phyloP scores from a whole-genome alignment of 345 rosid species.

The Eucalyptus pauciflora region DNA sequence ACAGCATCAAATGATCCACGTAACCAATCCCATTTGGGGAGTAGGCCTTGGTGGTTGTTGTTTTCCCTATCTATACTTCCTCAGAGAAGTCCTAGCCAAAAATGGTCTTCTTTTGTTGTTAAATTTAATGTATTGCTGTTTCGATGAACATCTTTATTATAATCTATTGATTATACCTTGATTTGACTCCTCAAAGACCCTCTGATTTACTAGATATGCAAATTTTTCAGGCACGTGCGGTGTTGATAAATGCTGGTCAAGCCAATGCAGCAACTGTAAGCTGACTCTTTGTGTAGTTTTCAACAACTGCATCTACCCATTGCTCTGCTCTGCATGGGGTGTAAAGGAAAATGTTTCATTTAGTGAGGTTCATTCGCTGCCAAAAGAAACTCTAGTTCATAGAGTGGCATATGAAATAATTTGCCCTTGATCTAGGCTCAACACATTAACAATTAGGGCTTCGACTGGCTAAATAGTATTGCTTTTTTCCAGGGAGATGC shows the following conservation, averaged over 20 bases:
- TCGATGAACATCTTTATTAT: neutral
- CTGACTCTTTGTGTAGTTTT: neutral
- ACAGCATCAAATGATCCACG: neutral
- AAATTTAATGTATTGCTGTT: neutral
- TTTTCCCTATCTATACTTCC: neutral
- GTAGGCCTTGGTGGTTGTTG: neutral
- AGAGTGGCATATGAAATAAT: neutral
- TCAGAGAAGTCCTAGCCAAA: neutral
- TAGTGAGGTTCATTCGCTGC: neutral
- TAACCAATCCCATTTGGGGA: neutral
- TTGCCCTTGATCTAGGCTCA: neutral
- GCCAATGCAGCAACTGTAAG: constrained; percentile 99
- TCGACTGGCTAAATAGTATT: neutral
- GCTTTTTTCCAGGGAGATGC: constrained; percentile 70
- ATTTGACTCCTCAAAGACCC: neutral
- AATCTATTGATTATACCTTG: neutral
- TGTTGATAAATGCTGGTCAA: constrained; percentile 93
- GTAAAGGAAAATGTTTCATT: neutral
- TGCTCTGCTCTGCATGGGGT: neutral
- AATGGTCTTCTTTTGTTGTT: neutral
- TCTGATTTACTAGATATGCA: neutral
- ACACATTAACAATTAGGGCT: neutral
- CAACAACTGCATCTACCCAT: neutral
- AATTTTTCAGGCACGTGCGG: constrained; percentile 69
- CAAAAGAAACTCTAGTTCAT: neutral